Evolutionary conservation across 306 rosid genomes (phyloP), one percentile per base, ranked within the genome.

Genomic region (Elaeagnus macrophylla): DNA sequence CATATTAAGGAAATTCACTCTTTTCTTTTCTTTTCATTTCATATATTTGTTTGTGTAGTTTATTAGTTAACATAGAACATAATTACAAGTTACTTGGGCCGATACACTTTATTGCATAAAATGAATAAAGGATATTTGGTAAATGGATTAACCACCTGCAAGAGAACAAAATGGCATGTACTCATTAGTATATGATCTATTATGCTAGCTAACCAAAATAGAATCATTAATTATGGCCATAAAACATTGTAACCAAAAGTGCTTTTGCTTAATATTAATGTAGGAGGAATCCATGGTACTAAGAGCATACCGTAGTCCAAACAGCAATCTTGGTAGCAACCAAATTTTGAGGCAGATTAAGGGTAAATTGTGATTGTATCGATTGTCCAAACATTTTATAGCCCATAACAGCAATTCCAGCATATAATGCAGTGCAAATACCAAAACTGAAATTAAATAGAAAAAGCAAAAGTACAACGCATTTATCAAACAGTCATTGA

Each of bases 101-200:
- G 36, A 41, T 40, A 48, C 14, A 38, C 41, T 1, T 37, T 47
- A 39, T 41, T 10, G 41, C 64, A 62, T 18, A 60, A 59, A 1
- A 57, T 54, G 57, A 20, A 36, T 53, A 48, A 88, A 89, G 97
- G 97, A 89, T 89, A 93, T 84, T 93, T 93, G 72, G 99, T 87
- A 51, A 93, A 82, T 42, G 99, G 99, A 67, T 93, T 93, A 64
- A 93, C 96, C 20, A 93, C 96, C 99, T 93, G 99, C 85, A 71
- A 68, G 68, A 70, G 58, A 57, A 67, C 19, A 49, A 61, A 70
- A 10, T 32, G 49, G 44, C 32, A 6, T 25, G 69, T 16, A 50
- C 48, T 19, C 16, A 25, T 25, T 25, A 2, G 5, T n/a, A 58
- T 72, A 25, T 25, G 32, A 25, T 25, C 32, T 25, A 25, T 5